Base-by-base conservation (phyloP, 78 protist species). In the Dictyostelium intermedium region DNA sequence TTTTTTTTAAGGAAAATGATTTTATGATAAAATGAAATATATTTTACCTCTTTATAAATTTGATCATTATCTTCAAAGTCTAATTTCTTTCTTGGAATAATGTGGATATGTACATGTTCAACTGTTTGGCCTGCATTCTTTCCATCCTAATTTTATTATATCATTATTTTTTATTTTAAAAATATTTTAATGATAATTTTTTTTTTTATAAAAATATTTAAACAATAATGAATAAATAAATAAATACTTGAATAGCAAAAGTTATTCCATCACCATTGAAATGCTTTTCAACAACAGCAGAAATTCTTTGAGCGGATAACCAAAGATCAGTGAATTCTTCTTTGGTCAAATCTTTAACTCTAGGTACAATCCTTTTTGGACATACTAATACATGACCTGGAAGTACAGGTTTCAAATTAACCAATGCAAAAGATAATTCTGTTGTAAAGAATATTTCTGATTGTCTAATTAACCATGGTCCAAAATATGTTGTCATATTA, bases 51-150 rank as follows among this genome's bases (percentile, higher is more conserved):
- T 7, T 30, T 53, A 50, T 95, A 95, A 27, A 95, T 84, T 77
- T 95, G 87, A 77, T 95, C 97, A 39, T 84, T 95, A 30, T 83
- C 53, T 66, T 87, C 92, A 77, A 82, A 95, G 50, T 96, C 97
- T 41, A 45, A 80, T 18, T 10, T 56, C 41, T 56, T 61, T 87
- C 98, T 84, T 66, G 98, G 98, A 1, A 97, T 87, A 37, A 97
- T 81, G 91, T 97, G 98, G 10, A 96, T 74, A 85, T 97, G 98
- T 23, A 97, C 98, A 92, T 97, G 98, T 60, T 37, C 87, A 1
- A 97, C 97, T 0, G 91, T 92, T 50, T 97, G 98, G 1, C 97
- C 97, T 18, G 97, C 96, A 34, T 41, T 83, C 69, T 61, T 85
- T 13, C 98, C 98, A 37, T 96, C 97, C 93, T 95, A 50, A 50